Base-by-base conservation (phyloP, 352 stramenopile species). In the Phytophthora ohioensis region DNA sequence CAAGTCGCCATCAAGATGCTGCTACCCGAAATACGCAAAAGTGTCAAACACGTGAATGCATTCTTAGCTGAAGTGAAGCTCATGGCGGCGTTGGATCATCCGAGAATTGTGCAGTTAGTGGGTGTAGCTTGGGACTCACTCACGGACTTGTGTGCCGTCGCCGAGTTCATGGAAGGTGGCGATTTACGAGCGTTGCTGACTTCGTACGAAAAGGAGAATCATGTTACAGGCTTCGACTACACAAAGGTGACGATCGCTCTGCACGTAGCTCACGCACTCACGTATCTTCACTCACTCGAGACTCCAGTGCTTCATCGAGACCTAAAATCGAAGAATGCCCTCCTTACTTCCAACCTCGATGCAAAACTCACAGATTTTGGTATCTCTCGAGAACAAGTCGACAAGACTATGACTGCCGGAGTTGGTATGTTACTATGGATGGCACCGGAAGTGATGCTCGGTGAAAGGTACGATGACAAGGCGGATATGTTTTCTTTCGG, bases 331-430 rank as follows among this genome's bases (percentile, higher is more conserved):
- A 67, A 58, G 58, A 67, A 67, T 10, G 55, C 81, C 3, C 56
- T 84, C 2, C 48, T 84, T 17, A 60, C 38, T 0, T 53, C 43
- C 2, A 9, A 69, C 0, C 47, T 75, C 9, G 57, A 81, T 34
- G 73, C 76, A 47, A 85, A 85, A 32, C 43, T 85, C n/a, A 80
- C 69, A 9, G 76, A 85, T 46, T 87, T 87, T 58, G 69, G 73
- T 5, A 64, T 81, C 1, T 75, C 73, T 51, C 60, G 56, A 35
- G 63, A 67, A 47, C 58, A 35, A 42, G 55, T 43, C 15, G 72
- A 64, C 31, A 58, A 45, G 15, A 76, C 69, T 0, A 80, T 84
- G 72, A 81, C 76, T 10, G 73, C 66, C n/a, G 76, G 57, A 4
- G 73, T 80, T 2, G 75, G 43, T 7, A 57, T 42, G 11, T 63